Conservation (phyloP, 73 alveolate genomes). For the Tetrahymena elliotti region DNA sequence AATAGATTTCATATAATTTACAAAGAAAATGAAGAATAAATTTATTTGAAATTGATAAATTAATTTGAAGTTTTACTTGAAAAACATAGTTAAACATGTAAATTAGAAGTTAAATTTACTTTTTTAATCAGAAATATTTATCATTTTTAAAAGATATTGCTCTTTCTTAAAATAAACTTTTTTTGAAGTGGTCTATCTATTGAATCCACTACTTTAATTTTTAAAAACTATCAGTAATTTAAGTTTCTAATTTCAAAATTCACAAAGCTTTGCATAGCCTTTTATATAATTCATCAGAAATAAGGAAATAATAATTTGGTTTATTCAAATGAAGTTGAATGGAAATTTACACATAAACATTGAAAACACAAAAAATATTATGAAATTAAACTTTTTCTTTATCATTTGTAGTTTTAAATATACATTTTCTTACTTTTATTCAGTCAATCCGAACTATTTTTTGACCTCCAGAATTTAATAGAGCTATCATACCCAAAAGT, state of each 20-base stretch:
- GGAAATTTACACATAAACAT: background rate
- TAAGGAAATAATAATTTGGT: background rate
- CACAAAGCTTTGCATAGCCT: background rate
- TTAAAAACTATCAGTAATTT: background rate
- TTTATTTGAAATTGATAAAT: too few relatives aligned
- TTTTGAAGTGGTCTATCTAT: too few relatives aligned
- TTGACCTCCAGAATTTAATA: background rate
- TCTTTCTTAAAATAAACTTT: background rate
- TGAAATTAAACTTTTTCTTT: too few relatives aligned
- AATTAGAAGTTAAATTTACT: too few relatives aligned
- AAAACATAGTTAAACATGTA: background rate
- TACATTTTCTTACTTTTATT: too few relatives aligned
- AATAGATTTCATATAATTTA: background rate
- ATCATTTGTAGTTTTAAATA: background rate
- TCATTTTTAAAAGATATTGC: background rate
- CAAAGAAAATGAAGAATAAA: too few relatives aligned
- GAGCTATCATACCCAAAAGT: background rate
- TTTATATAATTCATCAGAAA: background rate
- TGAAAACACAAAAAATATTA: too few relatives aligned
- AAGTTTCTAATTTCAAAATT: background rate
- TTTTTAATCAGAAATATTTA: too few relatives aligned
- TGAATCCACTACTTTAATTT: too few relatives aligned
- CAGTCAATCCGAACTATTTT: background rate
- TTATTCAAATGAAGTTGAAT: background rate
- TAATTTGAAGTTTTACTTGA: too few relatives aligned